A percentile compares a stretch with the other conserved stretches of the same genome.
phyloP scores from a whole-genome alignment of 2,329 filamentous ascomycete species.

The Penicillium sp. region DNA sequence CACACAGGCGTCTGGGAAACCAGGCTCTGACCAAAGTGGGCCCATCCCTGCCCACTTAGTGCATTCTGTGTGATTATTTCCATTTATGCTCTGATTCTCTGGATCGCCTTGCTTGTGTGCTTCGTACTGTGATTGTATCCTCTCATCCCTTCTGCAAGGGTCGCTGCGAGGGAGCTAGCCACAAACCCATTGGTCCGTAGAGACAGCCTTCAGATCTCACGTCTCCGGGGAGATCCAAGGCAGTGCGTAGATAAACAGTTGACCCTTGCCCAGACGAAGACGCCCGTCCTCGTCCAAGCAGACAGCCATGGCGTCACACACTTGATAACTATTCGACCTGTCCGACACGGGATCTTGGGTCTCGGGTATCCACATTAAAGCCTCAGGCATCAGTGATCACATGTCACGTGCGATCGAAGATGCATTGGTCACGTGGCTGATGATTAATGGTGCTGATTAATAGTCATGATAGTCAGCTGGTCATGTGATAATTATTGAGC shows the following conservation, averaged over 20 bases:
- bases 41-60: conserved; percentile 19
- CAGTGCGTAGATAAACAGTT: conserved; percentile 10
- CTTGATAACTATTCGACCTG: conserved; percentile 1
- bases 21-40: conserved; percentile 21
- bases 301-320: conserved; percentile 5
- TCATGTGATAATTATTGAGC: no score
- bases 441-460: conserved; percentile 8
- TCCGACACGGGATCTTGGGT: conserved; percentile 2
- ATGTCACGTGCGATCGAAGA: not conserved
- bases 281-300: no score
- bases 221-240: conserved; percentile 19
- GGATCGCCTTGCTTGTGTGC: conserved; percentile 13
- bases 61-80: conserved; percentile 1
- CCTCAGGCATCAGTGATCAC: not conserved
- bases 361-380: not conserved
- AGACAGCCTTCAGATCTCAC: conserved; percentile 3
- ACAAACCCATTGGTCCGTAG: not conserved
- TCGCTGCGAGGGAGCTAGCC: conserved; percentile 16
- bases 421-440: conserved; percentile 37
- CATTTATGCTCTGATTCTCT: not conserved
- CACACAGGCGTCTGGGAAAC: conserved; percentile 33
- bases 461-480: no score
- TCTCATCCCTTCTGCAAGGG: conserved; percentile 24
- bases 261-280: conserved; percentile 6
- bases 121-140: not conserved